Conservation (phyloP, 2,329 filamentous ascomycete genomes). For the Penicillium sp. region DNA sequence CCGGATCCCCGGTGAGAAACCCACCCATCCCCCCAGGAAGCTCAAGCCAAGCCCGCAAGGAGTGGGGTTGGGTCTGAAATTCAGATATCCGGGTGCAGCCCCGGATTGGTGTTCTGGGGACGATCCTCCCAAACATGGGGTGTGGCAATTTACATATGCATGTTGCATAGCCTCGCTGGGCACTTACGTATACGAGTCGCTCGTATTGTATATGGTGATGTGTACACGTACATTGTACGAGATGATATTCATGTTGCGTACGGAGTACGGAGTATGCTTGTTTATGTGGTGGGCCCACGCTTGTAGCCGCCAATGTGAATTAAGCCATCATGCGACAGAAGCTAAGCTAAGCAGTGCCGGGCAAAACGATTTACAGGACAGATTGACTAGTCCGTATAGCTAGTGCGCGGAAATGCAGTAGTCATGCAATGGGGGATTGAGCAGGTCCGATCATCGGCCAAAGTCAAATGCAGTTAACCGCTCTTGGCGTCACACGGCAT, state of each 20-base stretch:
- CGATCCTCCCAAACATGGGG: neutral
- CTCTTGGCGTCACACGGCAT: conserved; percentile 6
- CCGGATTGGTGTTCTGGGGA: neutral
- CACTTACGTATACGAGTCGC: neutral
- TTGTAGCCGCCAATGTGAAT: too few species aligned
- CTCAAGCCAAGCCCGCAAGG: neutral
- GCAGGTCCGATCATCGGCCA: conserved; percentile 5
- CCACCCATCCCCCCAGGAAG: neutral
- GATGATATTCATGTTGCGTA: neutral
- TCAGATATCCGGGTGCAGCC: neutral
- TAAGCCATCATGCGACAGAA: too few species aligned
- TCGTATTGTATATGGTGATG: neutral
- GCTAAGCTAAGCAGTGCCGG: too few species aligned
- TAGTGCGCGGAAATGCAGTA: too few species aligned
- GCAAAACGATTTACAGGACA: too few species aligned
- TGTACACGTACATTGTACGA: neutral
- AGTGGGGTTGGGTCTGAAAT: neutral
- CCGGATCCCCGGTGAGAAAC: conserved; percentile 3
- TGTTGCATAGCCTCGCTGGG: neutral
- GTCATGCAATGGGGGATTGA: too few species aligned
- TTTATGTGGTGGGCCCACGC: too few species aligned
- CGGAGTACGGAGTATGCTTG: too few species aligned
- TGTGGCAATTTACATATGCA: neutral
- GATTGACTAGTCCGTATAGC: too few species aligned
- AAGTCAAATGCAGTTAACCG: conserved; percentile 2